These are phyloP conservation scores for Trichoderma simmonsii DNA, from an alignment of 2,329 filamentous ascomycete species.

Conservation along the genomic window DNA sequence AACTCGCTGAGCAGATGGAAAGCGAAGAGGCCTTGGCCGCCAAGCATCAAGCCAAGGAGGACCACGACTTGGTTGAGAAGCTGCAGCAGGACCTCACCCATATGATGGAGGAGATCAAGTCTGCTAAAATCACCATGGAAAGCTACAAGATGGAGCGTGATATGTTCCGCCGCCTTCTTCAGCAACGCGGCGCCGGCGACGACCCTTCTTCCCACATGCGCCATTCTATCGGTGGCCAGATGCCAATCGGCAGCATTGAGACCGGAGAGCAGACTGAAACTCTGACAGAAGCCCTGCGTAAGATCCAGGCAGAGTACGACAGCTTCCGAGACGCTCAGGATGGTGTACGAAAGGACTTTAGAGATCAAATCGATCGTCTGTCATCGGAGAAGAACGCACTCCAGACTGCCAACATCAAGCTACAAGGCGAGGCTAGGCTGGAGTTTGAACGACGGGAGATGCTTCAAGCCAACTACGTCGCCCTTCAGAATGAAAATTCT, in stretches of 20 bases:
- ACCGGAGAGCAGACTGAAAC: constrained; percentile 53
- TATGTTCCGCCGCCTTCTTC: constrained; percentile 93
- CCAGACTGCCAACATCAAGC: constrained; percentile 76
- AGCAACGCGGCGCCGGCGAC: constrained; percentile 58
- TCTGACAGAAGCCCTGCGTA: constrained; percentile 74
- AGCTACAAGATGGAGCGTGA: constrained; percentile 95
- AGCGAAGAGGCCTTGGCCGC: constrained; percentile 76
- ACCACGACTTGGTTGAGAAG: constrained; percentile 69
- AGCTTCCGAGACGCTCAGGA: constrained; percentile 81
- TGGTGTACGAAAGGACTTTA: constrained; percentile 76
- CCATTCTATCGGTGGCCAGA: constrained; percentile 62
- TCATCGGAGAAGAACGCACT: constrained; percentile 78
- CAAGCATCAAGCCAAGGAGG: constrained; percentile 60
- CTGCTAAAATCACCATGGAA: constrained; percentile 78
- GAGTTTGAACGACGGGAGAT: constrained; percentile 84
- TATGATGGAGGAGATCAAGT: constrained; percentile 78
- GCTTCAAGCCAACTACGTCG: constrained; percentile 80
- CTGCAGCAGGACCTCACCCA: constrained; percentile 70
- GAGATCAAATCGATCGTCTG: constrained; percentile 78
- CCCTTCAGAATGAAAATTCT: constrained; percentile 78
- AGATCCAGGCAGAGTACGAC: constrained; percentile 87
- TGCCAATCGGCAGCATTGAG: constrained; percentile 58
- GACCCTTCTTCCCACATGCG: constrained; percentile 70
- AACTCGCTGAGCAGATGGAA: constrained; percentile 86
- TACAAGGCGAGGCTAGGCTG: constrained; percentile 76